Conservation (phyloP, 108 stramenopile genomes). For the Asterionellopsis glacialis region DNA sequence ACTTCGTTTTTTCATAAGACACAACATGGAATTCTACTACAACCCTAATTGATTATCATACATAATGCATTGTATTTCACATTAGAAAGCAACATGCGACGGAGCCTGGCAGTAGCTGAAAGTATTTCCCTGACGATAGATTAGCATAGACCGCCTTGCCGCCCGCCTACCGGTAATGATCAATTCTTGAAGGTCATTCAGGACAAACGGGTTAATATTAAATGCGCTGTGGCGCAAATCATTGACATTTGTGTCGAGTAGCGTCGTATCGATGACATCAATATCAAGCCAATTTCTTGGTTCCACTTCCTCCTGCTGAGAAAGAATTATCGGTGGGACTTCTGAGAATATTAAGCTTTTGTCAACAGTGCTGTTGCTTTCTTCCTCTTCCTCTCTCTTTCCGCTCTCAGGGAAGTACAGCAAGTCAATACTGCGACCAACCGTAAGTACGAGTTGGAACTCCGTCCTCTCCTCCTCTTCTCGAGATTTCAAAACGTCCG, state of each 20-base stretch:
- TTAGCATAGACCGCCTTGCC: slow-evolving; percentile 13
- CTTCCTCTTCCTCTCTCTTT: too few species aligned
- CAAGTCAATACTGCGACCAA: slow-evolving; percentile 3
- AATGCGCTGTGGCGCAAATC: slow-evolving; percentile 31
- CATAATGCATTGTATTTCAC: too few species aligned
- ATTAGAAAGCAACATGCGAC: slow-evolving; percentile 14
- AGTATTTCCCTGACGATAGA: slow-evolving; percentile 22
- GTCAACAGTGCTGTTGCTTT: too few species aligned
- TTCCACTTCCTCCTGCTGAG: too few species aligned
- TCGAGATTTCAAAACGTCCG: background rate
- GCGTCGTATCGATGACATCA: slow-evolving; percentile 49
- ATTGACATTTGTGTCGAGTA: slow-evolving; percentile 39
- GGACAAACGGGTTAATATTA: slow-evolving; percentile 29
- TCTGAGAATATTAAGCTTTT: too few species aligned
- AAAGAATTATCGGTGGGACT: too few species aligned
- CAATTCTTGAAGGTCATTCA: slow-evolving; percentile 37
- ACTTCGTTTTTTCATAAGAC: too few species aligned
- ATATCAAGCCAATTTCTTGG: slow-evolving; percentile 10
- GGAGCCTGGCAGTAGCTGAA: slow-evolving; percentile 32
- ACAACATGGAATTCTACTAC: too few species aligned
- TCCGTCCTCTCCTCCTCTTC: background rate
- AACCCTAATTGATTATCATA: too few species aligned
- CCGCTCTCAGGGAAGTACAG: background rate
- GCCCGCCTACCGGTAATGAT: slow-evolving; percentile 37
- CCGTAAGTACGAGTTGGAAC: background rate